phyloP scores from a whole-genome alignment of 495 filamentous ascomycete genomes.

The Penicillium turbatum region DNA sequence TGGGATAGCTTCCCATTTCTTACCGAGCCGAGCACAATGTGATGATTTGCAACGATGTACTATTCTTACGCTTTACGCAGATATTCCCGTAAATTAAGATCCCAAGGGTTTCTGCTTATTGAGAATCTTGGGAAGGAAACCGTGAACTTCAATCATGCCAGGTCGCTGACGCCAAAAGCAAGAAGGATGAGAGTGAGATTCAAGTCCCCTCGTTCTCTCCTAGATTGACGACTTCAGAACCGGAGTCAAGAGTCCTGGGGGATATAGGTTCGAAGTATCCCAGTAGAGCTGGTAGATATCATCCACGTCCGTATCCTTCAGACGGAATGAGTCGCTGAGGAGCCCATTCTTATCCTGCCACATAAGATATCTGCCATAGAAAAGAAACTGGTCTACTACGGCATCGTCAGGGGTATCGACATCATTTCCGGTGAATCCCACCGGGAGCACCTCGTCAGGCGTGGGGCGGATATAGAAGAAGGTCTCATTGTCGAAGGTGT shows the following conservation, averaged over 20 bases:
- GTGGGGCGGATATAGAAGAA: conserved; percentile 22
- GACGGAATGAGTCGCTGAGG: conserved; percentile 20
- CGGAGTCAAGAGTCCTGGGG: conserved; percentile 9
- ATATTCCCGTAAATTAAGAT: too few species aligned
- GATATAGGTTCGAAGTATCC: conserved; percentile 20
- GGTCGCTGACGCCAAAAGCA: background rate
- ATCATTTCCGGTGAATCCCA: conserved; percentile 23
- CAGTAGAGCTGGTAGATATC: conserved; percentile 23
- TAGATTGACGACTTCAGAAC: conserved; percentile 8
- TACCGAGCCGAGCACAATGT: conserved; percentile 20
- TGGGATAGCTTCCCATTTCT: conserved; percentile 40
- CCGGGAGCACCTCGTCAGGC: conserved; percentile 8
- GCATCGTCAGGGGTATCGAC: conserved; percentile 14
- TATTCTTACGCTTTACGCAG: background rate
- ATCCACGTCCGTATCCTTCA: conserved; percentile 18
- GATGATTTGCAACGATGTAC: background rate
- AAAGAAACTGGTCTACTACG: conserved; percentile 9
- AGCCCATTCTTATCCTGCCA: conserved; percentile 13
- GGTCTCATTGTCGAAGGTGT: conserved; percentile 19
- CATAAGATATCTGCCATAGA: conserved; percentile 22
- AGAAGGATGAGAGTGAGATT: background rate
- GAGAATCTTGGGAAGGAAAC: too few species aligned
- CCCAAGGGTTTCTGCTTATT: too few species aligned
- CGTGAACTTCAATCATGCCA: background rate
- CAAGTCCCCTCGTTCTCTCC: too few species aligned